Conservation (phyloP, 352 stramenopile species). For the Globisporangium splendens region DNA sequence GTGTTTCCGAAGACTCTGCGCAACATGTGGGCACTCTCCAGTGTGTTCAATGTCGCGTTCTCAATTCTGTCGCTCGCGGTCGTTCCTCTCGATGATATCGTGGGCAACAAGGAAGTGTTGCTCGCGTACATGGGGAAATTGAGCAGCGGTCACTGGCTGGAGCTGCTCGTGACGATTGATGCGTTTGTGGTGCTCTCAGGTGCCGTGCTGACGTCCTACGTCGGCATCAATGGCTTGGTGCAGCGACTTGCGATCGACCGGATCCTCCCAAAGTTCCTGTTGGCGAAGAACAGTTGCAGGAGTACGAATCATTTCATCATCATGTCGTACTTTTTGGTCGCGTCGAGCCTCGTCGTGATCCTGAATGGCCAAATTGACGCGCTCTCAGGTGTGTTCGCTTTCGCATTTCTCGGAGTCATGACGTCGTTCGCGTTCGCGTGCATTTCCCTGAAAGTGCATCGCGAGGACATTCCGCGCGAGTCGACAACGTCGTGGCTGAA, state of each 20-base stretch:
- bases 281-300: slow-evolving; percentile 61
- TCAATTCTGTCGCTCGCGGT: slow-evolving; percentile 80
- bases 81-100: slow-evolving; percentile 47
- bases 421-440: slow-evolving; percentile 78
- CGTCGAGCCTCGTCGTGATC: slow-evolving; percentile 68
- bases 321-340: slow-evolving; percentile 67
- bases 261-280: slow-evolving; percentile 53
- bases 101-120: slow-evolving; percentile 48
- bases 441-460: slow-evolving; percentile 83
- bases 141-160: slow-evolving; percentile 23
- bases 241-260: slow-evolving; percentile 81
- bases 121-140: slow-evolving; percentile 57
- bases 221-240: slow-evolving; percentile 57
- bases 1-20: slow-evolving; percentile 77
- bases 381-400: slow-evolving; percentile 84
- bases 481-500: slow-evolving; percentile 48
- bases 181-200: slow-evolving; percentile 75
- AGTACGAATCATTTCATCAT: slow-evolving; percentile 83
- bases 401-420: slow-evolving; percentile 86
- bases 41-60: slow-evolving; percentile 84
- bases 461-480: slow-evolving; percentile 51
- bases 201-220: slow-evolving; percentile 72
- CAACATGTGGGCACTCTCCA: slow-evolving; percentile 86
- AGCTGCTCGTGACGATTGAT: slow-evolving; percentile 46
- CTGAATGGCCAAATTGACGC: slow-evolving; percentile 75